These are phyloP conservation scores for Anastatica hierochuntica DNA, from an alignment of 345 rosid genomes.

Conservation along the genomic window DNA sequence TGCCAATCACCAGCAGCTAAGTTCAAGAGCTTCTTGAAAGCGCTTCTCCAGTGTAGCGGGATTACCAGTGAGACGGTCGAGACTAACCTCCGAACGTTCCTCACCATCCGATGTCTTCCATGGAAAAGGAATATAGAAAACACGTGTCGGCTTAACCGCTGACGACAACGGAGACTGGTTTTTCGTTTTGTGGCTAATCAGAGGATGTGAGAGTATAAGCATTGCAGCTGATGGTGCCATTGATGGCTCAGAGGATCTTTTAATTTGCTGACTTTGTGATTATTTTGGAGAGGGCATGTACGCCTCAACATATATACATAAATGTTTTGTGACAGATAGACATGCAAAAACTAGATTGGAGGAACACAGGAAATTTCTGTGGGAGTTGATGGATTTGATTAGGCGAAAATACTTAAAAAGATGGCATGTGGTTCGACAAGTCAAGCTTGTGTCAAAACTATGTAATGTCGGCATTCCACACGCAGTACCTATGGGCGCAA, in stretches of 20 bases:
- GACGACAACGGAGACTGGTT: slow-evolving; percentile 8
- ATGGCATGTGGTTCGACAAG: slow-evolving; percentile 21
- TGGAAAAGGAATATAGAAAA: neutral
- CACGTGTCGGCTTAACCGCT: neutral
- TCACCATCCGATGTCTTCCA: slow-evolving; percentile 4
- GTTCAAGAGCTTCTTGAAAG: slow-evolving; percentile 37
- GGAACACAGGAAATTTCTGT: slow-evolving; percentile 18
- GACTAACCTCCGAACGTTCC: neutral
- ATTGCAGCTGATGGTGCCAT: slow-evolving; percentile 76
- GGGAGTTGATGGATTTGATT: slow-evolving; percentile 9
- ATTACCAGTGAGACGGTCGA: slow-evolving; percentile 11
- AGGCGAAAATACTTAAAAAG: neutral
- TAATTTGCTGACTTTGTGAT: neutral
- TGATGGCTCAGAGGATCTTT: neutral
- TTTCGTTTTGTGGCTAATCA: slow-evolving; percentile 4
- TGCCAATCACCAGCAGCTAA: slow-evolving; percentile 33
- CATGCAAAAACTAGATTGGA: neutral
- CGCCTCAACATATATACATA: neutral
- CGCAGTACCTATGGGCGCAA: slow-evolving; percentile 7
- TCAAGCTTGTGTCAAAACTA: slow-evolving; percentile 16
- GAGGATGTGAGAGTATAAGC: slow-evolving; percentile 37
- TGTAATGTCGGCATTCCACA: slow-evolving; percentile 2
- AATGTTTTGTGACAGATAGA: slow-evolving; percentile 3
- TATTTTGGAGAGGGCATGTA: neutral
- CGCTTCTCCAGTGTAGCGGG: slow-evolving; percentile 26